Percentiles rank a stretch among this genome's conserved stretches.
These are phyloP conservation scores for Circinella minor DNA, from an alignment of 371 early-diverging fungal genomes.

Conservation along the genomic window DNA sequence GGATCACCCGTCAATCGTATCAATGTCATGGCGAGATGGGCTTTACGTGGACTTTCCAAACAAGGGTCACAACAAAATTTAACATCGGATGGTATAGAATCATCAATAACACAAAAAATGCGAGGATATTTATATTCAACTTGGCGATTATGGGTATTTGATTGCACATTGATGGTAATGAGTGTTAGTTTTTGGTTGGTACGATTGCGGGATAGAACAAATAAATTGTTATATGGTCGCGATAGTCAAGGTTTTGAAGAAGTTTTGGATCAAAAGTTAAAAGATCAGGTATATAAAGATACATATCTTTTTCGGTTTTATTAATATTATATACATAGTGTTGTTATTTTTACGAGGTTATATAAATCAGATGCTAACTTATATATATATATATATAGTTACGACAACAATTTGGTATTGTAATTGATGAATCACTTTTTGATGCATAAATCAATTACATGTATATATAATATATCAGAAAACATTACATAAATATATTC, in stretches of 20 bases:
- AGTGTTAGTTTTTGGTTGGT: slow-evolving; percentile 65
- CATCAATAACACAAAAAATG: slow-evolving; percentile 3
- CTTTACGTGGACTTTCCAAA: slow-evolving; percentile 66
- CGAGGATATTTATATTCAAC: slow-evolving; percentile 18
- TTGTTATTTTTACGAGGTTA: not conserved
- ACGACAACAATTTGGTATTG: slow-evolving; percentile 71
- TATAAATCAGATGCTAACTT: no score
- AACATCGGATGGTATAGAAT: not conserved
- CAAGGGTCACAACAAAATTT: not conserved
- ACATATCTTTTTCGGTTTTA: no score
- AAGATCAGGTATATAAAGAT: slow-evolving; percentile 42
- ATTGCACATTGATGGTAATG: slow-evolving; percentile 62
- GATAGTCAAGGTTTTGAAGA: slow-evolving; percentile 70
- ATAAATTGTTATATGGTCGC: slow-evolving; percentile 37
- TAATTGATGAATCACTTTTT: slow-evolving; percentile 70
- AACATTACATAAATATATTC: no score
- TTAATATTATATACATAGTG: no score
- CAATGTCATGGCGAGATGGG: slow-evolving; percentile 86
- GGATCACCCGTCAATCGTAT: slow-evolving; percentile 91
- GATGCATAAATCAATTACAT: slow-evolving; percentile 44
- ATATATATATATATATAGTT: slow-evolving; percentile 27
- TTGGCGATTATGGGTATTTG: slow-evolving; percentile 54
- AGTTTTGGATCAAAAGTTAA: slow-evolving; percentile 67
- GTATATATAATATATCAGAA: no score
- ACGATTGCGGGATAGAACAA: slow-evolving; percentile 45